Evolutionary conservation across 306 rosid genomes (phyloP), one percentile per base, ranked within the genome.

Genomic region (Ceratonia siliqua): DNA sequence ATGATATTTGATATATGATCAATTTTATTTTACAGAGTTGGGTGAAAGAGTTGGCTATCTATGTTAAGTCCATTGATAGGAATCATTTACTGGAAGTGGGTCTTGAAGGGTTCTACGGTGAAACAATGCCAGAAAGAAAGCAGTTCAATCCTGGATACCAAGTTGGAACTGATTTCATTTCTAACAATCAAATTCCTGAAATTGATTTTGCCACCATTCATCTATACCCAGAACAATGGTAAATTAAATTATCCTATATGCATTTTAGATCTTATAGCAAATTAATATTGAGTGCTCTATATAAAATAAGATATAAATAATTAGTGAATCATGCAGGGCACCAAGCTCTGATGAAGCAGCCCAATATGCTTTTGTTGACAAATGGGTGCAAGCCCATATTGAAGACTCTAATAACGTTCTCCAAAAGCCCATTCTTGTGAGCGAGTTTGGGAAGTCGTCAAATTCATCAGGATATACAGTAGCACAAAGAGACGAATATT

Each of bases 101-200:
- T 2, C 79, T 81, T 32, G 88, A 85, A 82, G 89, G 86, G 0
- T 82, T 75, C 21, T 76, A 85, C 4, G 84, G 86, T 43, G 67
- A 85, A 59, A 52, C 88, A 41, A 46, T 56, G 36, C 69, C 62
- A 22, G 52, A 68, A 43, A 84, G 57, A 73, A 75, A 58, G 30
- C 78, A 54, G 0, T 18, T 61, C 62, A 82, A 84, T 68, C 82
- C 85, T 2, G 81, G 81, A 6, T 55, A 32, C 46, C 10, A 30
- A 81, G 69, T 43, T 32, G 85, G 88, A 53, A 84, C 85, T n/a
- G 85, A 81, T 84, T 84, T 84, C 52, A 81, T 84, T 38, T 69
- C 85, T 27, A 84, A 84, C 72, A 84, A 81, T 22, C 85, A 32
- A 61, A 55, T 84, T 64, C 79, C 79, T 1, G 7, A 78, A 81